Evolutionary conservation across 2,329 filamentous ascomycete genomes (phyloP), one percentile per base, ranked within the genome.

Genomic region (Lachnellula hyalina): DNA sequence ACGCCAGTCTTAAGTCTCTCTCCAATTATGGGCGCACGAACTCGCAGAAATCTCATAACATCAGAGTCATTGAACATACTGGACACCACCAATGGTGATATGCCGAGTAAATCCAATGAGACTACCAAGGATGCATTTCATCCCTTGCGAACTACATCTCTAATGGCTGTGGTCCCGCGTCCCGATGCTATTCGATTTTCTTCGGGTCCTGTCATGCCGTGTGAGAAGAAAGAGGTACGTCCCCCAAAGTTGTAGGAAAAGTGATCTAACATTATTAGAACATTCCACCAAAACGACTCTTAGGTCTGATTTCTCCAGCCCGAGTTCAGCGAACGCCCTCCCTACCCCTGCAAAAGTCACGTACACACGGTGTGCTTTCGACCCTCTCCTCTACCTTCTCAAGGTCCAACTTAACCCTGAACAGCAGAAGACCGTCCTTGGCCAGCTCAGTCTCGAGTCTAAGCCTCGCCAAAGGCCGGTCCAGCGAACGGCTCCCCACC

Each of bases 351-450:
- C 73, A 77, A 7, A 77, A 71, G 54, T 77, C 77, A 5, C 70
- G 71, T 25, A 78, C 78, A 1, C 67, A 78, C 59, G 72, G 61
- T 23, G 72, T 75, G 1, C 62, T 80, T 11, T 74, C 74, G 6
- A 77, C 72, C 11, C 57, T 80, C 38, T 76, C 74, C 5, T 69
- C 72, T 2, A 75, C 76, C 0, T 69, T 78, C 2, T 77, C 76
- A 0, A 70, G 72, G n/a, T 55, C 52, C 19, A 58, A 54, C 38
- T 38, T 51, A 9, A 57, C 50, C 25, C 50, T 59, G 6, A 52
- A 45, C 9, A 46, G 19, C 35, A 51, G 38, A 40, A 12, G 36
- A 6, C 17, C 36, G 14, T 40, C 36, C 36, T 6, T 40, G 4
- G 7, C 17, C 36, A 40, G 36, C 36, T 40, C 36, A 40, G 14